Evolutionary conservation across 148 eudicot species (phyloP), one percentile per base, ranked within the genome.

Genomic region (Amaranthus cruentus): DNA sequence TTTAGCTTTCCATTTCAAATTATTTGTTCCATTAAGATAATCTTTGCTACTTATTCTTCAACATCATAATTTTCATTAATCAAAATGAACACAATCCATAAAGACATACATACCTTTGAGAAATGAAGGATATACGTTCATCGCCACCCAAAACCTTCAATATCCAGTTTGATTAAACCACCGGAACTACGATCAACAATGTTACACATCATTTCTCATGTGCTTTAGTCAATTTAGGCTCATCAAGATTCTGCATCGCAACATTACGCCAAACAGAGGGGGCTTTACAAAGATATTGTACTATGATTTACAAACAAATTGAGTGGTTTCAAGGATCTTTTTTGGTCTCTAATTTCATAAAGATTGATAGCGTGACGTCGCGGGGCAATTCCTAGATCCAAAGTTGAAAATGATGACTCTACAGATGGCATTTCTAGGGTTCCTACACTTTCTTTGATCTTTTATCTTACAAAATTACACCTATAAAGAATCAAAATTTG

Each of bases 271-370:
- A 90, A 79, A 88, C 71, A 4, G 84, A 68, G 2, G 96, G 91
- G 47, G 88, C 96, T 65, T 82, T 85, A 74, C 90, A 86, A 14
- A 85, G 38, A 55, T 64, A n/a, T n/a, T 76, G 65, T 88, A 79
- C 96, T 92, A 90, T 15, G 68, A 67, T 63, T 74, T 88, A 66
- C 92, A 88, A 11, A 90, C 96, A 14, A 83, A 83, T 65, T 87
- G 90, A 6, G 80, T 85, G 12, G 51, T 70, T 74, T 79, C 71
- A 4, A 88, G 85, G 53, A 85, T 80, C n/a, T 62, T 87, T 88
- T 1, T 78, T 51, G 0, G 80, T 12, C 8, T 81, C 71, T 11
- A 90, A 61, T 60, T 74, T 81, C 73, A 82, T 82, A 62, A 88
- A 82, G 1, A 90, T 87, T 47, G 64, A 71, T 13, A 80, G 71